Evolutionary conservation across 2,329 filamentous ascomycete species (phyloP).

Genomic region (Ceratocystis lukuohia): DNA sequence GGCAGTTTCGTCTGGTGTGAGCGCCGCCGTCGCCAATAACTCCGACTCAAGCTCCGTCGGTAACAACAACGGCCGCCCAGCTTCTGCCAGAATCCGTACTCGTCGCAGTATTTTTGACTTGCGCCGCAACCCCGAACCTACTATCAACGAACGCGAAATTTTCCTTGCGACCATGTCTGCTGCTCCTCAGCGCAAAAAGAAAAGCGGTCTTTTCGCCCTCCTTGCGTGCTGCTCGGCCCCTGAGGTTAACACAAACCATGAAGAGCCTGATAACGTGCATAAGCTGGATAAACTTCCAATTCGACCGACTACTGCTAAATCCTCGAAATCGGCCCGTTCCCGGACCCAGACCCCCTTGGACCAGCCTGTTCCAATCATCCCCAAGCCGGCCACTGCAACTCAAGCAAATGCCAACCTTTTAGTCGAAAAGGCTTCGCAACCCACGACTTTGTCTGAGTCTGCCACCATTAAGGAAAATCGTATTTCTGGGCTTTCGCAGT

Average conservation of each 20-base stretch:
- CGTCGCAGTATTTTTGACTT: conserved; percentile 18
- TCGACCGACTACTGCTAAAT: conserved; percentile 41
- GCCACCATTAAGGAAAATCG: conserved; percentile 33
- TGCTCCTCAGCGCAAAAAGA: conserved; percentile 40
- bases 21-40: conserved; percentile 17
- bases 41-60: conserved; percentile 11
- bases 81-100: conserved; percentile 18
- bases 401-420: conserved; percentile 29
- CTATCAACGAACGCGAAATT: conserved; percentile 17
- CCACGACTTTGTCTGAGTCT: conserved; percentile 25
- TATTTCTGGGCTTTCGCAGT: conserved; percentile 34
- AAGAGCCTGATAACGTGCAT: conserved; percentile 41
- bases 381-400: not conserved
- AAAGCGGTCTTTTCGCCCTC: conserved; percentile 43
- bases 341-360: conserved; percentile 41
- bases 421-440: conserved; percentile 37
- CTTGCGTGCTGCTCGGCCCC: conserved; percentile 55
- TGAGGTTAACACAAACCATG: conserved; percentile 43
- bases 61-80: conserved; percentile 14
- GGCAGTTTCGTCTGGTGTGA: conserved; percentile 19
- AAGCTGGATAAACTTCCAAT: conserved; percentile 45
- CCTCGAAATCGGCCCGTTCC: conserved; percentile 22
- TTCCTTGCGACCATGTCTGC: conserved; percentile 23
- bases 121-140: conserved; percentile 23
- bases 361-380: conserved; percentile 29